Conservation (phyloP, 2,329 filamentous ascomycete species). For the Curvularia verruculosa region DNA sequence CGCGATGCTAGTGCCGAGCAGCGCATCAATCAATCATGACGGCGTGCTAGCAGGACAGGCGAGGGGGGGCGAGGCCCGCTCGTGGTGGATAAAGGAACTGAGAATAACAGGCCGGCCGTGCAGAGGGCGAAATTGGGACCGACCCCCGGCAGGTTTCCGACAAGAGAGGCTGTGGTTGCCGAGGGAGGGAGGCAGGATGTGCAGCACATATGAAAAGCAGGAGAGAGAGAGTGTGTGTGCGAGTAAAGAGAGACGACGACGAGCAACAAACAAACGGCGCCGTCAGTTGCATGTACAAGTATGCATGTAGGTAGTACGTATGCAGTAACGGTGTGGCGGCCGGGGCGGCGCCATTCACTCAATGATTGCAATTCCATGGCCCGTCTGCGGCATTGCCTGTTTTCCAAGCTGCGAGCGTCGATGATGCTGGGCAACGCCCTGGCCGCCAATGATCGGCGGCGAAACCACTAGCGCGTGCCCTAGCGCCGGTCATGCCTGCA, state of each 20-base stretch:
- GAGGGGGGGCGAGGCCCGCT: constrained; percentile 9
- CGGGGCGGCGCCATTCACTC: not conserved
- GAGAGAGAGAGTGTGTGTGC: too few relatives aligned
- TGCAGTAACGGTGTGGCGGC: not conserved
- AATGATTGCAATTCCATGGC: not conserved
- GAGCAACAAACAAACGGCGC: not conserved
- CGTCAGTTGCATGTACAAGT: not conserved
- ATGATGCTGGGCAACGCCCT: constrained; percentile 19
- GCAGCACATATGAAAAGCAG: too few relatives aligned
- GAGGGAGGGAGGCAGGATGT: not conserved
- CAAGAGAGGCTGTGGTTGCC: not conserved
- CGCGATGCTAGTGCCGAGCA: not conserved
- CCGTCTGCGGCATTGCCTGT: constrained; percentile 3
- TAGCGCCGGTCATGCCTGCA: constrained; percentile 20
- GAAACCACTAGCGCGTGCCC: constrained; percentile 17
- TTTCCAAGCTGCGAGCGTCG: constrained; percentile 7
- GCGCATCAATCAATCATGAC: not conserved
- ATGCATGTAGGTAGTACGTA: too few relatives aligned
- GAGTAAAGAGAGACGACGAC: too few relatives aligned
- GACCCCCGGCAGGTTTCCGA: constrained; percentile 1
- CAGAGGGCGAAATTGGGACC: constrained; percentile 11
- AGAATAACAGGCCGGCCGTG: constrained; percentile 3
- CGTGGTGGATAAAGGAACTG: not conserved
- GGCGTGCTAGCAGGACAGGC: constrained; percentile 12
- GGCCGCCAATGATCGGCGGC: constrained; percentile 26